Evolutionary conservation across 2,329 filamentous ascomycete genomes (phyloP), one percentile per base, ranked within the genome.

Genomic region (Botrytis deweyae): DNA sequence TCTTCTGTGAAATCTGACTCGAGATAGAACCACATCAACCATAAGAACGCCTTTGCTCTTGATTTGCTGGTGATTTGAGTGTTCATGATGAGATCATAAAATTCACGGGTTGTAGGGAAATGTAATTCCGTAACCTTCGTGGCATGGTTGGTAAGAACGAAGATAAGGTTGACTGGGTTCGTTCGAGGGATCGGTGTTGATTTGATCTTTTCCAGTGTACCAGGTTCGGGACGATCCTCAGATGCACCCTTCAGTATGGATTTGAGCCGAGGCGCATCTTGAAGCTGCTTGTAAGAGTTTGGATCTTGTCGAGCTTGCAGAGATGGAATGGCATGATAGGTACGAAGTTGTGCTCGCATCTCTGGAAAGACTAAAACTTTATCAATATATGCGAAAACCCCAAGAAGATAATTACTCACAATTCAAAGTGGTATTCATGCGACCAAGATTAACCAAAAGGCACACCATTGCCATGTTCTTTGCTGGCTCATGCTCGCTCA

Each of bases 401-500:
- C 33, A 16, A 25, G 52, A 73, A 74, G 70, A 14, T 16, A 49
- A 65, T 14, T 72, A 83, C 90, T 81, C 86, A 97, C 95, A 98
- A 81, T 99, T 99, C 66, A 99, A 86, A 0, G 96, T 99, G 2
- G 96, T 99, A 83, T 99, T 99, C 96, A 99, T 99, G 76, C 96
- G 89, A 74, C 96, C 96, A 76, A 99, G 93, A 81, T 99, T 99
- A 82, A 99, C 96, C 79, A 99, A 85, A 77, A 99, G 85, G 83
- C 96, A 99, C 74, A 99, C 95, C 96, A 99, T 99, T 71, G 96
- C 96, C 96, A 99, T 99, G 80, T 94, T 95, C 82, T 97, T 94
- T 52, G 95, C 96, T 36, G 95, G 95, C 77, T 94, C 91, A 80
- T 93, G 91, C 82, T 99, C 96, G 78, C 92, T 96, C 80, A 97